Base-by-base conservation (phyloP, 1,139 yeast genomes). In the Pichia inconspicua region DNA sequence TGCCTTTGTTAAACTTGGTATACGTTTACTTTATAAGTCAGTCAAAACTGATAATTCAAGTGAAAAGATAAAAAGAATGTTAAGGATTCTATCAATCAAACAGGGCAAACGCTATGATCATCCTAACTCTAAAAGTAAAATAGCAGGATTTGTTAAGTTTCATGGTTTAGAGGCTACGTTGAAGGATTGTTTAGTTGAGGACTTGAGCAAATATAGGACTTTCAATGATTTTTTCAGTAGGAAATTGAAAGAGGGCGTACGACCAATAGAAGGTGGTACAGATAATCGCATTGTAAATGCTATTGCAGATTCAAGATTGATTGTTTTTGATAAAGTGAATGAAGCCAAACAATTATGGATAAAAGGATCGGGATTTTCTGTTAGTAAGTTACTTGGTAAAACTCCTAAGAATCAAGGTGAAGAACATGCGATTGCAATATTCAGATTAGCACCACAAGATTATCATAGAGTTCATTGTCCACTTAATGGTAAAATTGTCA, bases 361-460 rank as follows among this genome's bases (percentile, higher is more conserved):
- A 60, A 92, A 92, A 61, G 96, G 97, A 17, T 70, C 80, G 17
- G 80, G 78, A 45, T 92, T 92, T 64, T 77, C 90, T 0, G 64
- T 90, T 19, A 68, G 73, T 5, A 80, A 86, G 55, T 68, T 92
- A 38, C 61, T 74, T 28, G 82, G 75, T 25, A 67, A 28, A 82
- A 75, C 22, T 67, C 11, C 63, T 72, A 73, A 74, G 25, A 64
- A 56, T 49, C 63, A 63, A 44, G 60, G 71, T 2, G 66, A 63
- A 3, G 34, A 77, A 36, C 82, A 90, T 42, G 70, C 87, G 0
- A 66, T 90, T 46, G 92, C 86, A 0, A 78, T 90, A 5, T 90
- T 90, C 66, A 70, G 98, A 51, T 69, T 92, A 43, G 97, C 98
- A 0, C 98, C 98, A 0, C 98, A 92, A 64, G 98, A 92, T 63